Conservation (phyloP, 2,329 filamentous ascomycete genomes). For the Blastomyces parvus region DNA sequence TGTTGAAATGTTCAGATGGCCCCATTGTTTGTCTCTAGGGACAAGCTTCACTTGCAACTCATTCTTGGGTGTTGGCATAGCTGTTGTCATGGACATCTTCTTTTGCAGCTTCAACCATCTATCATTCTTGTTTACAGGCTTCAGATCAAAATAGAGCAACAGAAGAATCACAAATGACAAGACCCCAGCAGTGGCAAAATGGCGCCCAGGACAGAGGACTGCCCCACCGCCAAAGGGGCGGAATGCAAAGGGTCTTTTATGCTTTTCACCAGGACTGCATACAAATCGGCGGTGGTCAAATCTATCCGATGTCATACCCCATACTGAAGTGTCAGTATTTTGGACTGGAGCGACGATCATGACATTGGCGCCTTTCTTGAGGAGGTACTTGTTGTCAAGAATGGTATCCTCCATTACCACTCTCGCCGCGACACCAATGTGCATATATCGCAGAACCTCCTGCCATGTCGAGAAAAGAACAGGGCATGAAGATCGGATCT, state of each 20-base stretch:
- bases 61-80: neutral
- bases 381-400: slow-evolving; percentile 25
- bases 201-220: too few relatives aligned
- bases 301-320: neutral
- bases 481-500: slow-evolving; percentile 19
- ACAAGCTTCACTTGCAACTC: neutral
- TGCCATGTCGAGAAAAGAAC: slow-evolving; percentile 35
- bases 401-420: slow-evolving; percentile 30
- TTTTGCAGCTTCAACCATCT: neutral
- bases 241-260: too few relatives aligned
- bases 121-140: neutral
- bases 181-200: too few relatives aligned
- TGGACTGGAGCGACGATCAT: slow-evolving; percentile 21
- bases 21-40: neutral
- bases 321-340: neutral
- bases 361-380: slow-evolving; percentile 29
- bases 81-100: neutral
- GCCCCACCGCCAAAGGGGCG: too few relatives aligned
- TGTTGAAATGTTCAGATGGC: neutral
- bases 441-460: slow-evolving; percentile 34
- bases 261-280: too few relatives aligned
- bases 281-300: slow-evolving; percentile 1
- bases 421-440: slow-evolving; percentile 31
- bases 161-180: slow-evolving; percentile 18
- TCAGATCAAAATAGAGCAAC: neutral